Base-by-base conservation (phyloP, 1,284 basidiomycete genomes). In the Meripilus lineatus region DNA sequence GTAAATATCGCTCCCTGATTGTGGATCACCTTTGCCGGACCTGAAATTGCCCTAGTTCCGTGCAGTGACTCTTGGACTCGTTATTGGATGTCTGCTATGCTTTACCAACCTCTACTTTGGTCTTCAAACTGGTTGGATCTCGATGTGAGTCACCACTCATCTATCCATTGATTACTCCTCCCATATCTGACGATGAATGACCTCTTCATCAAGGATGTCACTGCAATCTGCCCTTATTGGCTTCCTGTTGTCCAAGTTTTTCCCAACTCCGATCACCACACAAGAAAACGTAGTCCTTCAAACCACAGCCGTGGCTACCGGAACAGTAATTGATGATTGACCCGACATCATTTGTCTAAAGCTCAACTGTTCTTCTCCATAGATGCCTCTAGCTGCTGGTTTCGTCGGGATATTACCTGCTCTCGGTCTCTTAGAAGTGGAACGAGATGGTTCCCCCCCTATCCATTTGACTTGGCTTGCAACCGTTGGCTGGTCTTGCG, bases 381-480 rank as follows among this genome's bases (percentile, higher is more conserved):
- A 70, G 66, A 92, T 96, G 84, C 93, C 93, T 10, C 74, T 98
- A 17, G 90, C 93, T 5, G 93, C 93, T 3, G 93, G 94, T 0
- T 88, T 97, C 53, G 93, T 98, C 8, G 94, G 94, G 15, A 94
- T 98, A 49, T 75, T 98, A 18, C 94, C 94, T 1, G 94, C 94
- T 1, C 70, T 98, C 6, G 81, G 82, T 14, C 69, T 95, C 49
- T 74, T 98, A 25, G 78, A 80, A 37, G 73, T 79, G 53, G 74
- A 80, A 38, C 70, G 77, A 49, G 94, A 98, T 56, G 90, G 90
- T 3, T 75, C 77, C 14, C 74, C 75, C 1, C 88, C 94, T 1
- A 77, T 97, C 15, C 67, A 76, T 45, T 69, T 96, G 23, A 77
- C 80, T 11, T 92, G 83, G 78, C 50, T 77, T 13, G 72, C 76